Evolutionary conservation across 1,284 basidiomycete species (phyloP).

Genomic region (Ceratobasidium sp.): DNA sequence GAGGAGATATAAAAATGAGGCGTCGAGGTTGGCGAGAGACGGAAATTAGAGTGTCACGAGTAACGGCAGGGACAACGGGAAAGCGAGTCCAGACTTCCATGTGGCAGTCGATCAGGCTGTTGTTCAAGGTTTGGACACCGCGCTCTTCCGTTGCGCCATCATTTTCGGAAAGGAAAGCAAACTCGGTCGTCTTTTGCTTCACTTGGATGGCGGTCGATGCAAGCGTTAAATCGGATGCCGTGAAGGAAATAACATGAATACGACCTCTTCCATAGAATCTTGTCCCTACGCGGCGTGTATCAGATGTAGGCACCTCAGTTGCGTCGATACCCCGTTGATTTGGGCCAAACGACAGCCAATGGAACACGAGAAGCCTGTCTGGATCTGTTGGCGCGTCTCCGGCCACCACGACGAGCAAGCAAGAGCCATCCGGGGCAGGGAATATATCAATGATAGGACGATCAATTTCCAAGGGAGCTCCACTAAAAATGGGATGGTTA

Average conservation of each 20-base stretch:
- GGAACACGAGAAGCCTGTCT: constrained; percentile 54
- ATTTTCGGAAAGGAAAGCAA: constrained; percentile 52
- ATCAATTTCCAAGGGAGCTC: too few relatives aligned
- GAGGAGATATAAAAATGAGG: constrained; percentile 56
- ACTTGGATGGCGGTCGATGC: constrained; percentile 58
- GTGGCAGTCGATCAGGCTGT: constrained; percentile 62
- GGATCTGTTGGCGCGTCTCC: not conserved
- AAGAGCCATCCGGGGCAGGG: constrained; percentile 62
- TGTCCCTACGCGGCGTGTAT: constrained; percentile 51
- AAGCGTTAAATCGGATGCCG: constrained; percentile 47
- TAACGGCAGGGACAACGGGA: constrained; percentile 62
- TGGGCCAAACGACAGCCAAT: constrained; percentile 63
- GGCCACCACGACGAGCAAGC: constrained; percentile 51
- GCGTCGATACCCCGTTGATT: constrained; percentile 48
- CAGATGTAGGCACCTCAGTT: constrained; percentile 44
- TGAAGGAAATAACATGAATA: constrained; percentile 57
- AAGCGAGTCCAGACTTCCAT: constrained; percentile 66
- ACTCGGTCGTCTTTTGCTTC: constrained; percentile 61
- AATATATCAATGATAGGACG: constrained; percentile 48
- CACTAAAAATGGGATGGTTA: too few relatives aligned
- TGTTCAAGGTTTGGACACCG: constrained; percentile 51
- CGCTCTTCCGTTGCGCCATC: too few relatives aligned
- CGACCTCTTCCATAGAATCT: constrained; percentile 55
- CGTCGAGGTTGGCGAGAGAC: constrained; percentile 47
- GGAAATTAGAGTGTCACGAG: constrained; percentile 51